Evolutionary conservation across 345 rosid genomes (phyloP).

Genomic region (Trapa bicornis): DNA sequence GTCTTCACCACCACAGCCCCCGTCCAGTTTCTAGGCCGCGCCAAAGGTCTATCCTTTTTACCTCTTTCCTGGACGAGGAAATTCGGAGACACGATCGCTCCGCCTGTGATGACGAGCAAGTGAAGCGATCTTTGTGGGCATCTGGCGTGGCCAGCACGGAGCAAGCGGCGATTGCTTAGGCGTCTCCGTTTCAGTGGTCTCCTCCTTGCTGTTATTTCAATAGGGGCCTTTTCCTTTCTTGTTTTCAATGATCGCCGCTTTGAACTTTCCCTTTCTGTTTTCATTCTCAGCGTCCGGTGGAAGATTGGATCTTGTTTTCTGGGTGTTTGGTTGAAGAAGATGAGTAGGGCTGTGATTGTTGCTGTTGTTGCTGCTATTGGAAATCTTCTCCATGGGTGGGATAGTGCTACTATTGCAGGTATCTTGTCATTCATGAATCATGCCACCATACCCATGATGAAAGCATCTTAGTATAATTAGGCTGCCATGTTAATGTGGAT

Average conservation of each 20-base stretch:
- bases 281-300: neutral
- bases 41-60: neutral
- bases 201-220: neutral
- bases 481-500: neutral
- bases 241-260: neutral
- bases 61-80: neutral
- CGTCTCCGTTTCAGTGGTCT: neutral
- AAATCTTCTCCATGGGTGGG: slow-evolving; percentile 98
- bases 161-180: slow-evolving; percentile 2
- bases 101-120: neutral
- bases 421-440: neutral
- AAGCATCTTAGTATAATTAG: neutral
- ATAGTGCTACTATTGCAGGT: slow-evolving; percentile 95
- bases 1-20: neutral
- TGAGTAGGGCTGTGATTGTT: slow-evolving; percentile 83
- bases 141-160: slow-evolving; percentile 4
- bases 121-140: neutral
- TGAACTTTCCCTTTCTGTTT: neutral
- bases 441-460: neutral
- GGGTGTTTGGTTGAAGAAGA: slow-evolving; percentile 16
- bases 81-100: neutral
- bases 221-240: neutral
- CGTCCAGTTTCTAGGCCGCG: neutral
- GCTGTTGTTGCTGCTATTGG: slow-evolving; percentile 90
- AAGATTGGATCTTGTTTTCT: neutral